Evolutionary conservation across 495 filamentous ascomycete species (phyloP), one percentile per base, ranked within the genome.

Genomic region (Tuber calosporum): DNA sequence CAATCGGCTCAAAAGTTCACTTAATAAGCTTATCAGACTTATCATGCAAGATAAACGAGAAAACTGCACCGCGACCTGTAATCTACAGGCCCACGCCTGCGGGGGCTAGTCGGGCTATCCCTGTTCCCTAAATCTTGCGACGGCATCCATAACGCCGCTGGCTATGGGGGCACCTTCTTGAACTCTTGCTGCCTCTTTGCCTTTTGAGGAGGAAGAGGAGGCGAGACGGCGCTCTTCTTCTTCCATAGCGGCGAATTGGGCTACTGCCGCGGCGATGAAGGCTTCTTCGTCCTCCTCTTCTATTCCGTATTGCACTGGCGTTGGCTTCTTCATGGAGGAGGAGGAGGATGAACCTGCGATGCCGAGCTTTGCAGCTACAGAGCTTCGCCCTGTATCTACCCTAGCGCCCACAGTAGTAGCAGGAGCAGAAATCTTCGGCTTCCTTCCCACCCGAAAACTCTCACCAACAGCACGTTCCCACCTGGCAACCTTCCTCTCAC

Each of bases 401-500:
- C 74, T 26, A 36, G 71, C 41, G 37, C 43, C 19, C 67, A 67
- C 36, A 66, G 72, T 30, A 45, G 62, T 39, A 70, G 42, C 34
- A 20, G 69, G 30, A 42, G 67, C 74, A 73, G 74, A 67, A 75
- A 74, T 66, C 78, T 73, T 70, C 76, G 79, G 69, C 78, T 72
- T 67, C 74, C 89, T 90, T 79, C 89, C 87, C 15, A 91, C 88
- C 75, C 92, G 83, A 78, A 97, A 97, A 9, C 91, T 91, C 83
- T 96, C 93, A 69, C 92, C 85, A 9, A 97, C 92, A 5, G 89
- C 89, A 69, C 83, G 86, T 79, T 88, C 91, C 93, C 94, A 98
- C 71, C 87, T 86, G 79, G 89, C 88, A 9, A 97, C 92, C 82
- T 98, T 99, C 84, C 91, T 94, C 84, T 96, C 92, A 26, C 95